Percentiles rank a stretch among this genome's conserved stretches.
Conservation (phyloP, 208 protist genomes). For the Leishmania tarentolae region DNA sequence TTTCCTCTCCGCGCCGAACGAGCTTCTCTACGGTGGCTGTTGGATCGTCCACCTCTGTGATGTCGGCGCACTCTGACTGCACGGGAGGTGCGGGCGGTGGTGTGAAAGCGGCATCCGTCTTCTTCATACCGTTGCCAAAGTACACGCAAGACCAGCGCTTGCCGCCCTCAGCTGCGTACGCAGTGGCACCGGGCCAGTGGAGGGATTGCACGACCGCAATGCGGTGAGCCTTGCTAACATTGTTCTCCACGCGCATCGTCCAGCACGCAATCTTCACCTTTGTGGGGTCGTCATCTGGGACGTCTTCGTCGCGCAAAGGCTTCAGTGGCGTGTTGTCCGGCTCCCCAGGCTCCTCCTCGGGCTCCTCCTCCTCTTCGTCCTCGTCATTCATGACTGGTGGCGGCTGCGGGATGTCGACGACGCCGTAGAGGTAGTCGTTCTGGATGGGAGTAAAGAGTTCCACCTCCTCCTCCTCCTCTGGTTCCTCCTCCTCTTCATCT, state of each 20-base stretch:
- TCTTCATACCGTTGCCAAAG: slow-evolving; percentile 91
- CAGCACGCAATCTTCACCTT: slow-evolving; percentile 88
- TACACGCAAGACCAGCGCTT: slow-evolving; percentile 86
- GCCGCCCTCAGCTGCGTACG: slow-evolving; percentile 77
- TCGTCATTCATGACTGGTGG: slow-evolving; percentile 80
- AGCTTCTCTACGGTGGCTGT: slow-evolving; percentile 91
- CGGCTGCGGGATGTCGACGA: slow-evolving; percentile 86
- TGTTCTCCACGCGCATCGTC: slow-evolving; percentile 79
- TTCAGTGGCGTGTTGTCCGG: slow-evolving; percentile 80
- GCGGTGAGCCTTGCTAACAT: slow-evolving; percentile 81
- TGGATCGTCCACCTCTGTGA: slow-evolving; percentile 85
- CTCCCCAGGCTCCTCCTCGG: slow-evolving; percentile 52
- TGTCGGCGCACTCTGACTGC: slow-evolving; percentile 79
- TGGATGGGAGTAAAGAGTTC: slow-evolving; percentile 85
- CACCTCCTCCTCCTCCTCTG: slow-evolving; percentile 83
- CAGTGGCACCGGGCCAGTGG: slow-evolving; percentile 88
- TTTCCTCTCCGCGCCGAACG: slow-evolving; percentile 88
- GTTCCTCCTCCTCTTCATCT: slow-evolving; percentile 63
- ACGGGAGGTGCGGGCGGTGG: slow-evolving; percentile 77
- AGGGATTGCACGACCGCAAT: slow-evolving; percentile 86
- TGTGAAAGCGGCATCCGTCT: slow-evolving; percentile 86
- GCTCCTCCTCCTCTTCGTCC: slow-evolving; percentile 80
- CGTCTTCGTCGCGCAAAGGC: slow-evolving; percentile 76
- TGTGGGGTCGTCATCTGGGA: slow-evolving; percentile 82
- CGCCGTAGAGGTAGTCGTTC: slow-evolving; percentile 80